Evolutionary conservation across 352 stramenopile species (phyloP).

Genomic region (Pythium dissotocum): DNA sequence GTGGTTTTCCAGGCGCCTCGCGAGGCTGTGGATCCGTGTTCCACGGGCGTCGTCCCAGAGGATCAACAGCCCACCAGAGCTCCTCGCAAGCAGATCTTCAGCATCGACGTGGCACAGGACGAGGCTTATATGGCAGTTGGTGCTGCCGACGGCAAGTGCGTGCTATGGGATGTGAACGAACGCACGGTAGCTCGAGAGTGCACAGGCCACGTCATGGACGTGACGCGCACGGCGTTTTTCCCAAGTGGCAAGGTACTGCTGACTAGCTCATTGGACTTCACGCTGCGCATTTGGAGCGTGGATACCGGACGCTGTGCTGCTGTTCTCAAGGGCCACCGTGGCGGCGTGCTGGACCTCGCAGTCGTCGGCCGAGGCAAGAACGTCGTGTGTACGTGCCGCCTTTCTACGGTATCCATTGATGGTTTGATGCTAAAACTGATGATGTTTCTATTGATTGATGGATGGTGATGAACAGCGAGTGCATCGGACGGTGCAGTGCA

Average conservation of each 20-base stretch:
- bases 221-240: slow-evolving; percentile 64
- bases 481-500: slow-evolving; percentile 64
- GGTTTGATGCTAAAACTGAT: too few species aligned
- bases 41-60: not conserved
- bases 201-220: slow-evolving; percentile 57
- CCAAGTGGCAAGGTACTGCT: slow-evolving; percentile 71
- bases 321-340: slow-evolving; percentile 56
- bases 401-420: not conserved
- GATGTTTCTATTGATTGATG: too few species aligned
- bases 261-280: slow-evolving; percentile 72
- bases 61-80: not conserved
- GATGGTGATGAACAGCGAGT: slow-evolving; percentile 37
- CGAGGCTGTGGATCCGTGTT: slow-evolving; percentile 36
- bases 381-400: slow-evolving; percentile 65
- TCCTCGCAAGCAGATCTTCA: slow-evolving; percentile 41
- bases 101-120: slow-evolving; percentile 51
- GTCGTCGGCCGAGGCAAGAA: slow-evolving; percentile 70
- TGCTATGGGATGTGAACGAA: slow-evolving; percentile 46
- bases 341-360: slow-evolving; percentile 55
- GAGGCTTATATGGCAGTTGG: slow-evolving; percentile 54
- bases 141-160: slow-evolving; percentile 52
- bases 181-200: slow-evolving; percentile 35
- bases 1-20: slow-evolving; percentile 58
- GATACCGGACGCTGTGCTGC: slow-evolving; percentile 48
- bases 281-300: slow-evolving; percentile 67